Percentiles rank a stretch among this genome's conserved stretches.
phyloP scores from a whole-genome alignment of 805 yeast species.

The Spathaspora boniae region DNA sequence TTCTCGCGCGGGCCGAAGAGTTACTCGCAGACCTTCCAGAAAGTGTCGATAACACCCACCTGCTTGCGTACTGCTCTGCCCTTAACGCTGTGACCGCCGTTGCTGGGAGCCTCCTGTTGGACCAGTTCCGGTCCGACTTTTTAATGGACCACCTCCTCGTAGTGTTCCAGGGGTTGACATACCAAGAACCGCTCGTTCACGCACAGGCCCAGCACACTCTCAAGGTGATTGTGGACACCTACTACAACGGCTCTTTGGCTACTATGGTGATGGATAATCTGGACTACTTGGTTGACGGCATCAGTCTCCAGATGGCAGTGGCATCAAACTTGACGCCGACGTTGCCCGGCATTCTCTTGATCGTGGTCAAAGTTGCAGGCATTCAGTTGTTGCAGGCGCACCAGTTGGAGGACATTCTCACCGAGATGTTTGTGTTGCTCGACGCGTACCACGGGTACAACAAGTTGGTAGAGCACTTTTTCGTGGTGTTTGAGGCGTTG shows the following conservation, averaged over 20 bases:
- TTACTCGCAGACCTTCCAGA: conserved; percentile 16
- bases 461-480: conserved; percentile 67
- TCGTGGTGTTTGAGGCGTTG: conserved; percentile 63
- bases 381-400: conserved; percentile 48
- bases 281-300: conserved; percentile 77
- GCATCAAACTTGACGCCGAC: conserved; percentile 68
- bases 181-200: conserved; percentile 41
- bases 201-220: conserved; percentile 56
- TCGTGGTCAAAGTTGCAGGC: conserved; percentile 71
- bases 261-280: conserved; percentile 60
- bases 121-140: conserved; percentile 44
- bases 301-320: conserved; percentile 67
- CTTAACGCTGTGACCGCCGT: conserved; percentile 41
- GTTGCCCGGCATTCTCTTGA: conserved; percentile 64
- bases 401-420: conserved; percentile 69
- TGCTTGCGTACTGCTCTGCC: conserved; percentile 35
- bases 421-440: conserved; percentile 69
- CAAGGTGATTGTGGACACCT: conserved; percentile 43
- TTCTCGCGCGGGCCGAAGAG: conserved; percentile 37
- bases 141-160: conserved; percentile 72
- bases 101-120: conserved; percentile 19
- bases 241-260: conserved; percentile 51
- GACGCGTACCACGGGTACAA: conserved; percentile 86
- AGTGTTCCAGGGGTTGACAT: conserved; percentile 68
- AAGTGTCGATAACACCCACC: conserved; percentile 1